Evolutionary conservation across 257 asterid genomes (phyloP).

Genomic region (Nicotiana tomentosiformis): DNA sequence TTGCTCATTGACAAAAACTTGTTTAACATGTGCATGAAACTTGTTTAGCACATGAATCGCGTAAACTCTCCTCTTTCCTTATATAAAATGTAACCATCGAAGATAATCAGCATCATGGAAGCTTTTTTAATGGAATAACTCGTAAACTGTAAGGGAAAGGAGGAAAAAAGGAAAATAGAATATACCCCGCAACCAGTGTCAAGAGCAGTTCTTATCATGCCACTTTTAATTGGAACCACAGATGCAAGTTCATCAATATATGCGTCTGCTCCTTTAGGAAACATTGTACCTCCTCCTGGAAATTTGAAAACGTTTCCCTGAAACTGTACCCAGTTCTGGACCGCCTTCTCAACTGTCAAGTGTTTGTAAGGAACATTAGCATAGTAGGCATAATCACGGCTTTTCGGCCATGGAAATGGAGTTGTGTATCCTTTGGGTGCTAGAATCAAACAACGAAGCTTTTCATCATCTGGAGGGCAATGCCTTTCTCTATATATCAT

Average conservation of each 20-base stretch:
- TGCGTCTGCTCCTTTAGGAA: conserved; percentile 90
- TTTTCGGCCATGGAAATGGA: conserved; percentile 96
- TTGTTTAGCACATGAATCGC: neutral
- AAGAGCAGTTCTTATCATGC: conserved; percentile 75
- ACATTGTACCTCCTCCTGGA: conserved; percentile 98
- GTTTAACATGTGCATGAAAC: neutral
- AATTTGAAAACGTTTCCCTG: conserved; percentile 80
- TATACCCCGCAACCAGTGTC: conserved; percentile 97
- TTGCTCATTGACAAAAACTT: neutral
- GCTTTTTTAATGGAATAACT: conserved; percentile 1
- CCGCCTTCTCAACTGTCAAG: conserved; percentile 87
- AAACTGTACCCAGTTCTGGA: conserved; percentile 78
- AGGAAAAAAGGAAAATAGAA: conserved; percentile 11
- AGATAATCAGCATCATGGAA: neutral
- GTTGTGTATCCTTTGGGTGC: conserved; percentile 76
- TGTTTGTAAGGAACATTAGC: conserved; percentile 81
- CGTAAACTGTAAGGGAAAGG: neutral
- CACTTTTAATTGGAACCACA: conserved; percentile 61
- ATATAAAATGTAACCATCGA: neutral
- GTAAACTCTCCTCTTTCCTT: neutral
- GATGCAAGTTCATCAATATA: conserved; percentile 77
- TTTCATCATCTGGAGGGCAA: conserved; percentile 74
- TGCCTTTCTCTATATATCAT: conserved; percentile 92
- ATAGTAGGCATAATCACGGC: conserved; percentile 84
- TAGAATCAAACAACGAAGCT: conserved; percentile 71